A percentile compares a stretch with the other conserved stretches of the same genome.
These are phyloP conservation scores for Solanum hybrid DNA, from an alignment of 305 asterid species.

Conservation along the genomic window DNA sequence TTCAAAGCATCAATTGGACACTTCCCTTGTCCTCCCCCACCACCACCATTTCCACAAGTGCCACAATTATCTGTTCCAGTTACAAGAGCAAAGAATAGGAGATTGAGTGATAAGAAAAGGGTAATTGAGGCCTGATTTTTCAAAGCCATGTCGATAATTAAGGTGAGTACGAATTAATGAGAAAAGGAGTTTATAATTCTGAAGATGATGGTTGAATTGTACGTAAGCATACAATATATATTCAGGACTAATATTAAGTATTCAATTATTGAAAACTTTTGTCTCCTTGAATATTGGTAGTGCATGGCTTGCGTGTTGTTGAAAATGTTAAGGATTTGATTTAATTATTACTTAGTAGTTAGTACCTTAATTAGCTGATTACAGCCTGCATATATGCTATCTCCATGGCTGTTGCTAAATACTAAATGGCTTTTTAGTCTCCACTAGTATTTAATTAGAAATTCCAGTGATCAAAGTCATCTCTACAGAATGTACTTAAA, in stretches of 20 bases:
- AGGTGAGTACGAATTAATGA: neutral
- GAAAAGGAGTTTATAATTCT: neutral
- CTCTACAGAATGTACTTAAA: neutral
- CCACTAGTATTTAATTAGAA: neutral
- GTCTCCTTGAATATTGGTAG: neutral
- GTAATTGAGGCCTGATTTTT: neutral
- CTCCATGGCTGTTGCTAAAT: neutral
- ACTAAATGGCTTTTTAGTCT: neutral
- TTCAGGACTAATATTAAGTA: neutral
- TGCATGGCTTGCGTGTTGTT: neutral
- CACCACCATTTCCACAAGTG: neutral
- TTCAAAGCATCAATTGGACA: slow-evolving; percentile 21
- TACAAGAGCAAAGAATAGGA: slow-evolving; percentile 15
- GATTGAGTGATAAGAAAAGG: slow-evolving; percentile 13
- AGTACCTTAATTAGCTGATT: neutral
- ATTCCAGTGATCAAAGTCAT: neutral
- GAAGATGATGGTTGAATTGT: neutral
- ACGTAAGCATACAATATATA: neutral
- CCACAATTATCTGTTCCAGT: neutral
- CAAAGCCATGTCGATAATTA: slow-evolving; percentile 5
- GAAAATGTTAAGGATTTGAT: neutral
- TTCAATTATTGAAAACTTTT: neutral
- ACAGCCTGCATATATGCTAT: neutral
- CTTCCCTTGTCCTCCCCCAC: neutral
- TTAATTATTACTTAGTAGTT: neutral